Evolutionary conservation across 1,139 yeast genomes (phyloP), one percentile per base, ranked within the genome.

Genomic region (Saccharomyces pastorianus): DNA sequence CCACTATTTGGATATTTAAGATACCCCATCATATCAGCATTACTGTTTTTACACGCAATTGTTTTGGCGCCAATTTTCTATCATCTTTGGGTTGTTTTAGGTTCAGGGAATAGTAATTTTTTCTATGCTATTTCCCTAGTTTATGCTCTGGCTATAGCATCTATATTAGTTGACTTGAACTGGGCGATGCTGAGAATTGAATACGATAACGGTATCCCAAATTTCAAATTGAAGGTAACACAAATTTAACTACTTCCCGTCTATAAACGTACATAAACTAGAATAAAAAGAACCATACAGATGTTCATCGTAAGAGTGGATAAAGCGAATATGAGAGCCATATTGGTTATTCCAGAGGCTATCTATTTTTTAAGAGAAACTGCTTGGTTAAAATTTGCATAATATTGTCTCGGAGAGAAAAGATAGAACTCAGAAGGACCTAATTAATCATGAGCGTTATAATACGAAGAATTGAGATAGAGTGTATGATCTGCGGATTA

Each of bases 61-160:
- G 73, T 85, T 2, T 76, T 93, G 51, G 83, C 95, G 2, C 98
- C 98, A 0, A 84, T 90, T 9, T 93, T 93, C 69, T 90, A 90
- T 73, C 90, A 89, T 68, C 79, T 95, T 59, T 93, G 99, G 99
- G 88, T 93, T 61, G 88, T 86, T 53, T 77, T 89, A 57, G 97
- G 97, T 13, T 89, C 95, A 31, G 99, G 98, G 27, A 93, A 93
- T 72, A 85, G 97, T 58, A 93, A 93, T 72, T 93, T 93, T 75
- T 93, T 90, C 74, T 93, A 91, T 73, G 96, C 98, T 52, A 87
- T 93, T 62, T 89, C 95, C 25, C 77, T 93, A 59, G 87, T 86
- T 3, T 87, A 91, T 73, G 85, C 89, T 0, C 74, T 83, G 14
- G 88, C 90, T 2, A 79, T 90, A 63, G 82, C 84, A 0, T 71